phyloP scores from a whole-genome alignment of 306 rosid species.

The Oemleria cerasiformis region DNA sequence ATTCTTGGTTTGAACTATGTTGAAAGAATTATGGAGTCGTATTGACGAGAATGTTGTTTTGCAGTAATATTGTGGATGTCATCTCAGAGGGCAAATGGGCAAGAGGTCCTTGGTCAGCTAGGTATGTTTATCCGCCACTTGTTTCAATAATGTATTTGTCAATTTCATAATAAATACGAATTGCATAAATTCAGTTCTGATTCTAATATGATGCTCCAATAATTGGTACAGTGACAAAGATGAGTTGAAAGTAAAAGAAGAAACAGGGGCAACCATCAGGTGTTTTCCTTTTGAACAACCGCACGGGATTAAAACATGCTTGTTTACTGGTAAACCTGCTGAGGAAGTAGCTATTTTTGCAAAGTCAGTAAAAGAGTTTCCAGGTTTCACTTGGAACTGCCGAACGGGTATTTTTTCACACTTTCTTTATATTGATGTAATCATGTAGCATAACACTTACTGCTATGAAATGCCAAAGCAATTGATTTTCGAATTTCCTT shows the following conservation, averaged over 20 bases:
- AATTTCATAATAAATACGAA: background rate
- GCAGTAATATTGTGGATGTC: constrained; percentile 89
- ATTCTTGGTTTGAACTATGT: background rate
- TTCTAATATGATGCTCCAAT: constrained; percentile 27
- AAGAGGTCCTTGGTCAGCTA: constrained; percentile 98
- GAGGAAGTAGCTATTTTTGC: constrained; percentile 93
- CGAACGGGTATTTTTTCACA: background rate
- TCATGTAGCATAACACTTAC: background rate
- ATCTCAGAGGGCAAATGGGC: constrained; percentile 97
- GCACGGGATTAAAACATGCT: constrained; percentile 59
- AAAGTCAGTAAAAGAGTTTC: constrained; percentile 62
- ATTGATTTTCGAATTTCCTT: background rate
- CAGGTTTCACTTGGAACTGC: constrained; percentile 15
- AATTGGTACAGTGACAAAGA: constrained; percentile 59
- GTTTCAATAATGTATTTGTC: background rate
- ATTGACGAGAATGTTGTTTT: constrained; percentile 22
- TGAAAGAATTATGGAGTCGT: constrained; percentile 2
- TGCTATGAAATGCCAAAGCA: background rate
- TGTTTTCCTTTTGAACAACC: constrained; percentile 93
- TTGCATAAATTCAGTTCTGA: background rate
- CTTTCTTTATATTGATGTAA: background rate
- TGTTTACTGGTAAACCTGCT: constrained; percentile 83
- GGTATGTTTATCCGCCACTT: constrained; percentile 40
- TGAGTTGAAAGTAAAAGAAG: constrained; percentile 88
- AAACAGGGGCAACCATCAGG: constrained; percentile 94